phyloP scores from a whole-genome alignment of 306 rosid genomes.

The Prinsepia uniflora region DNA sequence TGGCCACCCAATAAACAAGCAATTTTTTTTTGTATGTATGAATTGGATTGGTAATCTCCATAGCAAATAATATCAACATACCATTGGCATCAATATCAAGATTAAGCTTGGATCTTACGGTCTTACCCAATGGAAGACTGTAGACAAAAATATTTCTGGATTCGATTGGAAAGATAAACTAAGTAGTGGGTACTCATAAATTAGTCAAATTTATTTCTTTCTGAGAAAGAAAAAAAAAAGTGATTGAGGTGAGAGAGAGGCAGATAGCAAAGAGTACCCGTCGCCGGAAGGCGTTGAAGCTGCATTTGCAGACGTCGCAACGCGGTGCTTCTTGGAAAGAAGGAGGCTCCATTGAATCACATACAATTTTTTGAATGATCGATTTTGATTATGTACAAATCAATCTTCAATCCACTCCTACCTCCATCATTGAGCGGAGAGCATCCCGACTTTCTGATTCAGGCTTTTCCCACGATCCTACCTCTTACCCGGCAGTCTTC shows the following conservation, averaged over 20 bases:
- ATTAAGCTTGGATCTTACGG: background rate
- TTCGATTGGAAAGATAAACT: background rate
- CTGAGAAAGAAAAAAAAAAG: too few relatives aligned
- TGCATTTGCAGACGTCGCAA: constrained; percentile 94
- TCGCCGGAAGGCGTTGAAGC: constrained; percentile 91
- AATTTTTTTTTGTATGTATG: background rate
- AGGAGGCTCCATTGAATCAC: constrained; percentile 61
- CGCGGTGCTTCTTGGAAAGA: constrained; percentile 83
- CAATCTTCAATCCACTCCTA: constrained; percentile 5
- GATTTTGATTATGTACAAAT: background rate
- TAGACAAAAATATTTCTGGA: background rate
- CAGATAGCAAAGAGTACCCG: constrained; percentile 45
- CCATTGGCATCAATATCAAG: background rate
- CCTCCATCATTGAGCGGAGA: background rate
- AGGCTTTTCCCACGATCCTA: constrained; percentile 1
- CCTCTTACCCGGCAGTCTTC: background rate
- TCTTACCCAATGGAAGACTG: background rate
- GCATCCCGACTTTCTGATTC: background rate
- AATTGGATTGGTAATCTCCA: background rate
- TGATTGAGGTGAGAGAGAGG: background rate
- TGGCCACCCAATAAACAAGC: background rate
- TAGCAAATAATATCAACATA: background rate
- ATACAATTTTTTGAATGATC: background rate
- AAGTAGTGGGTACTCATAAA: background rate
- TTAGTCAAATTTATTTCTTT: background rate